Conservation (phyloP, 371 early-diverging fungal genomes). For the Mucor ambiguus region DNA sequence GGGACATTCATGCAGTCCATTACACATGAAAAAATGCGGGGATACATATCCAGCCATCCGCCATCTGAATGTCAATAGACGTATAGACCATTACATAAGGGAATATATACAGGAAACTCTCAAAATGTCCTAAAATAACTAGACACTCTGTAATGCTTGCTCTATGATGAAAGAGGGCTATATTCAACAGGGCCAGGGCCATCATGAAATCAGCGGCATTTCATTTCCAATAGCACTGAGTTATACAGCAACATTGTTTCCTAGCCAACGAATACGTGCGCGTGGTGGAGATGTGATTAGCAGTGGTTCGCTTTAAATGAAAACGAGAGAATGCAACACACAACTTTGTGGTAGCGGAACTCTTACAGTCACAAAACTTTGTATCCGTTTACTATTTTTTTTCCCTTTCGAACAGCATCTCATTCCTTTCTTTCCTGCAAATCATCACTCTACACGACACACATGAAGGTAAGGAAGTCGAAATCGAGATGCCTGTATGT, state of each 20-base stretch:
- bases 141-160: not conserved
- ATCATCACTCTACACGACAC: not conserved
- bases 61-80: not conserved
- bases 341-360: not conserved
- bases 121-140: not conserved
- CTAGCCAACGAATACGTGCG: constrained; percentile 22
- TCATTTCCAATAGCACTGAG: not conserved
- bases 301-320: constrained; percentile 16
- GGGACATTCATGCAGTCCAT: not conserved
- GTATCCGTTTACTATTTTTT: not conserved
- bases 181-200: not conserved
- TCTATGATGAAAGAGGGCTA: not conserved
- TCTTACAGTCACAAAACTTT: constrained; percentile 20
- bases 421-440: not conserved
- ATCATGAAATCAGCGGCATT: not conserved
- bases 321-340: constrained; percentile 6
- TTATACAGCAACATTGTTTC: not conserved
- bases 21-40: not conserved
- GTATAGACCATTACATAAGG: not conserved
- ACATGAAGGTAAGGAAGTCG: constrained; percentile 3
- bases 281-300: constrained; percentile 18
- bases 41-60: not conserved
- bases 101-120: not conserved
- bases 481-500: not conserved
- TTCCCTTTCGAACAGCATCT: not conserved